Conservation (phyloP, 805 yeast genomes). For the Candida koratica region DNA sequence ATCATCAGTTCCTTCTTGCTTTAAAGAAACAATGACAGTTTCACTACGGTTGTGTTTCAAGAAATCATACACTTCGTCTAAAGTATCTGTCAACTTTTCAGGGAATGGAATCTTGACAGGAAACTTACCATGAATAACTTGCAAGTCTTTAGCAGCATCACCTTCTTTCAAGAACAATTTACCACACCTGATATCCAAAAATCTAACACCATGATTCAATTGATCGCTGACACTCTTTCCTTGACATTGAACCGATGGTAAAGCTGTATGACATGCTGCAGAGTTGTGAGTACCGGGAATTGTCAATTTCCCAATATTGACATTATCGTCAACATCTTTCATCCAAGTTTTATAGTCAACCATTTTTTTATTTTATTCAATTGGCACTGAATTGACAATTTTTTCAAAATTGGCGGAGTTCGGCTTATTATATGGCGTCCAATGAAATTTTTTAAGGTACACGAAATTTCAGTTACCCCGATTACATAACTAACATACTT, state of each 20-base stretch:
- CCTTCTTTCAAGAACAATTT: conserved; percentile 51
- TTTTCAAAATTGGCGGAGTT: conserved; percentile 2
- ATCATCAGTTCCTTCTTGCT: conserved; percentile 67
- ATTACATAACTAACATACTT: conserved; percentile 1
- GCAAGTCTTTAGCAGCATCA: conserved; percentile 50
- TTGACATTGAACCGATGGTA: conserved; percentile 78
- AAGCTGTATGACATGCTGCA: conserved; percentile 65
- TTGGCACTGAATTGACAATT: conserved; percentile 1
- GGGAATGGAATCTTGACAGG: conserved; percentile 64
- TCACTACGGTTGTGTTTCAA: conserved; percentile 52
- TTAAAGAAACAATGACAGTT: conserved; percentile 61
- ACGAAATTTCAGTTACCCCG: conserved; percentile 6
- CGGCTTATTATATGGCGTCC: conserved; percentile 1
- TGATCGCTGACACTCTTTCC: conserved; percentile 57
- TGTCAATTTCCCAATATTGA: conserved; percentile 49
- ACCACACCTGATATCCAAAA: conserved; percentile 64
- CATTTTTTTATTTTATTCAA: conserved; percentile 20
- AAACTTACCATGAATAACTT: conserved; percentile 71
- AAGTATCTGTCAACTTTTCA: conserved; percentile 45
- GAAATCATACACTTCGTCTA: conserved; percentile 58
- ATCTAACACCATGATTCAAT: conserved; percentile 69
- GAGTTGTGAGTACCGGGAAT: conserved; percentile 86
- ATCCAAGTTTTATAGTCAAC: conserved; percentile 51
- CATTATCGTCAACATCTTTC: conserved; percentile 48
- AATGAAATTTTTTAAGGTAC: conserved; percentile 4